Conservation (phyloP, 331 rosid species). For the Phaseolus coccineus region DNA sequence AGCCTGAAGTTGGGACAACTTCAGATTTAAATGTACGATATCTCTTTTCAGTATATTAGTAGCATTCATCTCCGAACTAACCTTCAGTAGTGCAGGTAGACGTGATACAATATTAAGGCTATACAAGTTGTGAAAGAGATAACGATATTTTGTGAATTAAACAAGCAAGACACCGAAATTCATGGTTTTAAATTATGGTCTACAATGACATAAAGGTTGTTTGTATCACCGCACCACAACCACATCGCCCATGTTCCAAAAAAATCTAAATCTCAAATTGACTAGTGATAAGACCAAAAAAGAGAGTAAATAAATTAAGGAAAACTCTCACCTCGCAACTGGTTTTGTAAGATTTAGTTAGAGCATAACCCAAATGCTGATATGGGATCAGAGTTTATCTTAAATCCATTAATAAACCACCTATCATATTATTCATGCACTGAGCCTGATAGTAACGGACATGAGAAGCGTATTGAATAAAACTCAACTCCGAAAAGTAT, state of each 20-base stretch:
- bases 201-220: background rate
- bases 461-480: no score
- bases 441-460: no score
- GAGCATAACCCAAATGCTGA: no score
- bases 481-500: no score
- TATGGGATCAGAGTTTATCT: background rate
- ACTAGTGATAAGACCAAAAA: background rate
- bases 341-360: background rate
- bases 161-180: no score
- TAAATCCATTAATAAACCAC: no score
- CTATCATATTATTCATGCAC: no score
- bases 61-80: conserved; percentile 79
- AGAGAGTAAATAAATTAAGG: no score
- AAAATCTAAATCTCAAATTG: background rate
- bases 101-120: conserved; percentile 74
- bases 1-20: conserved; percentile 85
- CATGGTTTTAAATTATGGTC: background rate
- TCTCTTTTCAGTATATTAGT: conserved; percentile 75
- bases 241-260: background rate
- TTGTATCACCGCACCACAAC: background rate
- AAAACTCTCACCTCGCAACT: background rate
- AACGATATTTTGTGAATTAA: conserved; percentile 18
- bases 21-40: conserved; percentile 72
- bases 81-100: conserved; percentile 81
- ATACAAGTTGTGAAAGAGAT: conserved; percentile 32